These are phyloP conservation scores for Trebouxiophyceae sp. DNA, from an alignment of 163 green algal genomes.

Conservation along the genomic window DNA sequence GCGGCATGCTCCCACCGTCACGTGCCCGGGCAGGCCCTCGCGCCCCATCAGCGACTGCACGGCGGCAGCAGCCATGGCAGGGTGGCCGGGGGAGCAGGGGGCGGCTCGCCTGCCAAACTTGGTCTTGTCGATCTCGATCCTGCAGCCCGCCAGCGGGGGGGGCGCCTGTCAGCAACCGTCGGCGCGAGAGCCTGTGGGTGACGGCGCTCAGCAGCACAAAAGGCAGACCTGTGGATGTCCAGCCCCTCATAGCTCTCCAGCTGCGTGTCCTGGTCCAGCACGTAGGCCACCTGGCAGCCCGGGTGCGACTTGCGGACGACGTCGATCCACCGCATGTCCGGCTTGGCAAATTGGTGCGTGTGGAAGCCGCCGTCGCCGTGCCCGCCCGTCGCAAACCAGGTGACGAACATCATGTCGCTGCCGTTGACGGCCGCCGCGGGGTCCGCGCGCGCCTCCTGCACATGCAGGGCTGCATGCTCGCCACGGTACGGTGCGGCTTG, in stretches of 20 bases:
- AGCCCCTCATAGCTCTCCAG: neutral
- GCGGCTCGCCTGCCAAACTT: conserved; percentile 2
- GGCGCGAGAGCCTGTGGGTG: too few relatives aligned
- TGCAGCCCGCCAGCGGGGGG: too few relatives aligned
- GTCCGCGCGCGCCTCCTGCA: neutral
- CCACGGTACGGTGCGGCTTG: neutral
- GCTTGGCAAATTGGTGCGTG: neutral
- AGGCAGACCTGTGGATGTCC: neutral
- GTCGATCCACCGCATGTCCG: conserved; percentile 1
- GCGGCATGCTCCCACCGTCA: too few relatives aligned
- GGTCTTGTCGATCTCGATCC: neutral
- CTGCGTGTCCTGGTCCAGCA: conserved; percentile 1
- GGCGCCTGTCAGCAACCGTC: too few relatives aligned
- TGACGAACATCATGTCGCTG: conserved; percentile 4
- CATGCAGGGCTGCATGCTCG: neutral
- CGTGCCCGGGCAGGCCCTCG: too few relatives aligned
- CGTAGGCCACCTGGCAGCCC: neutral
- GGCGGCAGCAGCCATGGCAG: too few relatives aligned
- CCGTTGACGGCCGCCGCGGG: neutral
- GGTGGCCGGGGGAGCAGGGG: too few relatives aligned
- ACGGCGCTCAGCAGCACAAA: too few relatives aligned
- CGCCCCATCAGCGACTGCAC: too few relatives aligned
- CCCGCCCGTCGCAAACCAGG: neutral
- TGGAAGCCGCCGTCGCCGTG: neutral
- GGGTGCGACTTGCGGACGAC: neutral